These are phyloP conservation scores for Colletotrichum cuscutae DNA, from an alignment of 2,329 filamentous ascomycete species.

Conservation along the genomic window DNA sequence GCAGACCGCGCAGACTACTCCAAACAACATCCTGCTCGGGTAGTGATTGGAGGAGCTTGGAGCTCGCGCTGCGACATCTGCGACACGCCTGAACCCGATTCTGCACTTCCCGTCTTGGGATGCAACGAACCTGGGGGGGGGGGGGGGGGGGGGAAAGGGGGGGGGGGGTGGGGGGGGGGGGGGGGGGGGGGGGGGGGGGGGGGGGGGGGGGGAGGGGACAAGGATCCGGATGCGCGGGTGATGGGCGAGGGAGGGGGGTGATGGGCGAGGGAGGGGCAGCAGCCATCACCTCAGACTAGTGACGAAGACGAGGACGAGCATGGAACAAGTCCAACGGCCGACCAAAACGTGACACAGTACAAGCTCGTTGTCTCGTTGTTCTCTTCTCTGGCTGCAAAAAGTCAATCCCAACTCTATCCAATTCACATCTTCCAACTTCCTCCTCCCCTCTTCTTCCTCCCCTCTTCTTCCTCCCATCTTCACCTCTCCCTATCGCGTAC, in stretches of 20 bases:
- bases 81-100: constrained; percentile 33
- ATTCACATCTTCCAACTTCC: background rate
- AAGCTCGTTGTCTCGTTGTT: constrained; percentile 5
- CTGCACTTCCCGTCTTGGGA: constrained; percentile 23
- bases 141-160: too few relatives aligned
- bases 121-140: constrained; percentile 10
- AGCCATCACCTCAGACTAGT: constrained; percentile 8
- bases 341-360: constrained; percentile 22
- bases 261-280: too few relatives aligned
- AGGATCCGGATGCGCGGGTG: constrained; percentile 29
- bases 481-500: background rate
- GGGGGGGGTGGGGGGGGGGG: constrained; percentile 16
- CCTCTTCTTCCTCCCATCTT: background rate
- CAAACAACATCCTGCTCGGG: background rate
- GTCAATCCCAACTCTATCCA: constrained; percentile 29
- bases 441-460: constrained; percentile 8
- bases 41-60: constrained; percentile 33
- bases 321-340: background rate
- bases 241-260: background rate
- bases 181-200: constrained; percentile 15
- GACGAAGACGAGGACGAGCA: background rate
- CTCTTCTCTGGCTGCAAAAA: constrained; percentile 24
- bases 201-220: constrained; percentile 20
- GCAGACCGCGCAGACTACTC: constrained; percentile 3
- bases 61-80: constrained; percentile 31